Evolutionary conservation across 2,329 filamentous ascomycete genomes (phyloP), one percentile per base, ranked within the genome.

Genomic region (Diaporthe batatas): DNA sequence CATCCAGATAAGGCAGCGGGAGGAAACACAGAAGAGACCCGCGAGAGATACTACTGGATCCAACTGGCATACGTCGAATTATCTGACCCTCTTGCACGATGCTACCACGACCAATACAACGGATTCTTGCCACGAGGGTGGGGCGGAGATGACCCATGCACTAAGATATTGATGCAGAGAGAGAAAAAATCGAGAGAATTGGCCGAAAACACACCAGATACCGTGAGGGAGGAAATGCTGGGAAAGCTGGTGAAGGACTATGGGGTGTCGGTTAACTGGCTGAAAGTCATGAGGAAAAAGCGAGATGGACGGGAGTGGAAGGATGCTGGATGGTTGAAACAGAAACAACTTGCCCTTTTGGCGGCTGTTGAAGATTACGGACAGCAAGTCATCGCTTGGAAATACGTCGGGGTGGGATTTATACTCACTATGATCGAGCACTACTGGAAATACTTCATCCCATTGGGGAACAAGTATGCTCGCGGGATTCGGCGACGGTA

Each of bases 51-150:
- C 7, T 49, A 64, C 59, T 49, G 42, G 59, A 23, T 64, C 18
- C 42, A 64, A 11, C 18, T 64, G 3, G 59, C 59, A 3, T 49
- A 64, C 12, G 25, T 49, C 1, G 39, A 64, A 29, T 18, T 64
- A 6, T 64, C 59, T 21, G 42, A 64, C 42, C 59, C 59, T 16
- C 42, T 49, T 8, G 5, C 42, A 34, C 42, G 59, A 36, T 64
- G 59, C 59, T 64, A 64, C 21, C 59, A 64, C 11, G 59, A 64
- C 11, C 59, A 64, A 21, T 64, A 49, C 29, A 12, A 32, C 7
- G 25, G 39, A 10, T 16, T 49, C 39, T 6, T 32, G 16, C 42
- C 25, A 34, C 42, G 29, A 2, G n/a, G 23, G 2, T 32, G 47
- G 34, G 42, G 59, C 11, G 16, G 16, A 16, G 18, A n/a, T 5